These are phyloP conservation scores for Penicillium crystallinum DNA, from an alignment of 495 filamentous ascomycete species.

Conservation along the genomic window DNA sequence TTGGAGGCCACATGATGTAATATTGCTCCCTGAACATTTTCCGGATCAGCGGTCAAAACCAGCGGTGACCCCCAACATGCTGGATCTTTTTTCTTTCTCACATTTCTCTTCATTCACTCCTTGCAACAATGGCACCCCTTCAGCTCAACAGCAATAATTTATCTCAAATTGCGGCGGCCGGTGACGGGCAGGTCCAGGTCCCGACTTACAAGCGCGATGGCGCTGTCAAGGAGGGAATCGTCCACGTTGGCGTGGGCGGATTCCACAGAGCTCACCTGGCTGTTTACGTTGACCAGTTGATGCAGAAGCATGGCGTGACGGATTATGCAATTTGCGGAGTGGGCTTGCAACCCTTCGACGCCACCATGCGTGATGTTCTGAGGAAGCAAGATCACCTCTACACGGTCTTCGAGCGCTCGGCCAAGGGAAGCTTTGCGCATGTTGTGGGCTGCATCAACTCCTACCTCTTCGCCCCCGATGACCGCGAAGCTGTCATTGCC, in stretches of 20 bases:
- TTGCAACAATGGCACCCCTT: slow-evolving; percentile 32
- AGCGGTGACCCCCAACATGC: slow-evolving; percentile 5
- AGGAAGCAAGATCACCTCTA: slow-evolving; percentile 43
- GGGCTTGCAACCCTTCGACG: slow-evolving; percentile 43
- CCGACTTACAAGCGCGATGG: slow-evolving; percentile 34
- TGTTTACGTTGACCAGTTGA: slow-evolving; percentile 43
- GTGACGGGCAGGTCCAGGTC: slow-evolving; percentile 23
- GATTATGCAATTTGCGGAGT: slow-evolving; percentile 46
- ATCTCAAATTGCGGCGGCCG: slow-evolving; percentile 29
- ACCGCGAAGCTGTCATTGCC: slow-evolving; percentile 43
- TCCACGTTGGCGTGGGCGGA: slow-evolving; percentile 45
- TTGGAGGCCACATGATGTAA: slow-evolving; percentile 15
- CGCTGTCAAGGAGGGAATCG: slow-evolving; percentile 46
- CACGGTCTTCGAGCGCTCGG: slow-evolving; percentile 45
- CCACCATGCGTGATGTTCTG: slow-evolving; percentile 40
- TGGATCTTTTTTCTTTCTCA: not conserved
- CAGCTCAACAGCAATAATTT: slow-evolving; percentile 40
- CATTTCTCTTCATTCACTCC: not conserved
- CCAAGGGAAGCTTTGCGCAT: slow-evolving; percentile 38
- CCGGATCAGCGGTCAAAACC: slow-evolving; percentile 17
- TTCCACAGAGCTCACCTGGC: slow-evolving; percentile 48
- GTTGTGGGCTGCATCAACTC: slow-evolving; percentile 48
- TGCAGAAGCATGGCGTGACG: slow-evolving; percentile 38
- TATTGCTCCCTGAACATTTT: slow-evolving; percentile 1
- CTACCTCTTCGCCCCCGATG: slow-evolving; percentile 42